A percentile compares a stretch with the other conserved stretches of the same genome.
phyloP scores from a whole-genome alignment of 805 yeast genomes.

The Ogataea ganodermae region DNA sequence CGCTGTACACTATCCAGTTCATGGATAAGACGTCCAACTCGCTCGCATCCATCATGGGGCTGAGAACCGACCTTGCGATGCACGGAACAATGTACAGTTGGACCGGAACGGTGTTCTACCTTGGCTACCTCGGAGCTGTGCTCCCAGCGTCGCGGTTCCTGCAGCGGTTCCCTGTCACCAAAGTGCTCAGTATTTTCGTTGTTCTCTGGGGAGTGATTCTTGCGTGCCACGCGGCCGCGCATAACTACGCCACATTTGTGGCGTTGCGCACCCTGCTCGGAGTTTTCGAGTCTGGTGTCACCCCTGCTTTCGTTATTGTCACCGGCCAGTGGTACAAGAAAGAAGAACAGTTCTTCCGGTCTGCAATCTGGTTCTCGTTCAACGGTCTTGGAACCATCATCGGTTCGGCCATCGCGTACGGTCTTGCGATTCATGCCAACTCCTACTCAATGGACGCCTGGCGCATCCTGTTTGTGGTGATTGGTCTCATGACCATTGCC shows the following conservation, averaged over 20 bases:
- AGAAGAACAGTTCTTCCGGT: constrained; percentile 45
- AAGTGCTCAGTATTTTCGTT: constrained; percentile 37
- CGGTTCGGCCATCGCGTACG: constrained; percentile 42
- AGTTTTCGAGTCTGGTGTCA: constrained; percentile 50
- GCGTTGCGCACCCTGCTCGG: constrained; percentile 51
- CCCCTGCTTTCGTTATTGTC: constrained; percentile 56
- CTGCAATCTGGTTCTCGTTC: constrained; percentile 43
- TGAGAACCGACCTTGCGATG: constrained; percentile 51
- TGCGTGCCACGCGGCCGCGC: constrained; percentile 45
- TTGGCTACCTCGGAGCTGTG: constrained; percentile 49
- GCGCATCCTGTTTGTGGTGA: constrained; percentile 53
- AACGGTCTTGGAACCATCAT: constrained; percentile 45
- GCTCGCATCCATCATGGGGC: constrained; percentile 45
- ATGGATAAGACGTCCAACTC: constrained; percentile 28
- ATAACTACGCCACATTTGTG: constrained; percentile 44
- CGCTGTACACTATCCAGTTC: constrained; percentile 25
- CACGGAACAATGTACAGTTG: constrained; percentile 45
- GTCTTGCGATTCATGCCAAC: constrained; percentile 28
- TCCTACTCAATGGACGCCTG: constrained; percentile 43
- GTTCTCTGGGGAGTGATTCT: constrained; percentile 45
- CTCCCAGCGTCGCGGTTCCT: constrained; percentile 41
- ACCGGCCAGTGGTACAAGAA: constrained; percentile 54
- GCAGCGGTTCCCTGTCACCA: constrained; percentile 46
- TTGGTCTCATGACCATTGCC: constrained; percentile 53
- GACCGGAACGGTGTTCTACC: constrained; percentile 53